These are phyloP conservation scores for Syzygium jambos DNA, from an alignment of 345 rosid genomes.

Conservation along the genomic window DNA sequence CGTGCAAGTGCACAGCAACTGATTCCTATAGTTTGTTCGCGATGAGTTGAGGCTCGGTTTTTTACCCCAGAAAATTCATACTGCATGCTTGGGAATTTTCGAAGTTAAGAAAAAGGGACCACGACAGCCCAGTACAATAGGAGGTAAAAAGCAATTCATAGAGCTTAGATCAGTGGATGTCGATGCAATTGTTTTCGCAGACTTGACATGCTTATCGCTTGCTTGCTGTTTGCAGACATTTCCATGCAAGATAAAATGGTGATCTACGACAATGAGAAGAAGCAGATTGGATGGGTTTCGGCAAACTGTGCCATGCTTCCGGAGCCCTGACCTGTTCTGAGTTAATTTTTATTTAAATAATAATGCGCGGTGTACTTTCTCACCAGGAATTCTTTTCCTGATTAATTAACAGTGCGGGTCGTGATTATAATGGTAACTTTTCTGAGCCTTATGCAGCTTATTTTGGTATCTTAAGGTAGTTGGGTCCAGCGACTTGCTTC, in stretches of 20 bases:
- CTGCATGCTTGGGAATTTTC: slow-evolving; percentile 68
- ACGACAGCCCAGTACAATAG: slow-evolving; percentile 5
- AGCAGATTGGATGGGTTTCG: slow-evolving; percentile 60
- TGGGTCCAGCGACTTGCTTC: background rate
- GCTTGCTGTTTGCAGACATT: slow-evolving; percentile 4
- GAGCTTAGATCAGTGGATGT: background rate
- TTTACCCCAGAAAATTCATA: slow-evolving; percentile 38
- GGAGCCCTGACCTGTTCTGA: slow-evolving; percentile 28
- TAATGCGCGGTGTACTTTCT: slow-evolving; percentile 7
- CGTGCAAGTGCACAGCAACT: background rate
- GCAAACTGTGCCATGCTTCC: slow-evolving; percentile 41
- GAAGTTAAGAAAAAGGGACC: slow-evolving; percentile 50
- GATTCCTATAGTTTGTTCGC: background rate
- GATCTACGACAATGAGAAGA: slow-evolving; percentile 66
- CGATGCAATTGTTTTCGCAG: background rate
- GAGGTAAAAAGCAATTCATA: slow-evolving; percentile 27
- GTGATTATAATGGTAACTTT: slow-evolving; percentile 20
- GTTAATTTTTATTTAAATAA: background rate
- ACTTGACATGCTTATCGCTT: background rate
- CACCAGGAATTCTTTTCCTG: slow-evolving; percentile 1
- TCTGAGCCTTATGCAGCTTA: slow-evolving; percentile 18
- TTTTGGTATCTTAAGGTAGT: background rate
- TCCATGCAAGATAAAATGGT: slow-evolving; percentile 49
- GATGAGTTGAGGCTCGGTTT: background rate
- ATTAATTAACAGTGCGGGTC: slow-evolving; percentile 34